Evolutionary conservation across 305 asterid species (phyloP).

Genomic region (Fraxinus albicans): DNA sequence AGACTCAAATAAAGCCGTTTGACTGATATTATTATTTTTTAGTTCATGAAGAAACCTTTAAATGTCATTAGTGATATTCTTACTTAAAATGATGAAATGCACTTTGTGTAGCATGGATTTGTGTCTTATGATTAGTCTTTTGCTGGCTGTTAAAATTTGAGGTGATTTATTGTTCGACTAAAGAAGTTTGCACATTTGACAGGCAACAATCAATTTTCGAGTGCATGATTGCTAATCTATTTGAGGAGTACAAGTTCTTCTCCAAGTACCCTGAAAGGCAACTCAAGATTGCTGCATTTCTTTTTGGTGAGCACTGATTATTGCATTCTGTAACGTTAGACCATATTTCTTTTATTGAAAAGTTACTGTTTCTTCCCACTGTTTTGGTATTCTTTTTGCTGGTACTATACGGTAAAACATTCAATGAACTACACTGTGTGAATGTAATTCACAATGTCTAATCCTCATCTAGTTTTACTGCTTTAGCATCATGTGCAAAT

Average conservation of each 20-base stretch:
- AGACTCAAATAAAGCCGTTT: not conserved
- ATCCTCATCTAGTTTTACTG: conserved; percentile 36
- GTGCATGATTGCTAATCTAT: conserved; percentile 87
- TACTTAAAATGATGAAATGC: not conserved
- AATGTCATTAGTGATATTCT: not conserved
- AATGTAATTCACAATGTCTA: conserved; percentile 11
- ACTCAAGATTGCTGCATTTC: conserved; percentile 80
- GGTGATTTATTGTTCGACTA: not conserved
- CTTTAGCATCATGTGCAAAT: not conserved
- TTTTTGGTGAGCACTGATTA: conserved; percentile 66
- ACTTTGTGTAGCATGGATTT: conserved; percentile 1
- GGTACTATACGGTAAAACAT: not conserved
- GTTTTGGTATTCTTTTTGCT: not conserved
- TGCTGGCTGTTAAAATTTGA: not conserved
- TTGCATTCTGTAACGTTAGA: conserved; percentile 25
- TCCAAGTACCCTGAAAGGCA: conserved; percentile 87
- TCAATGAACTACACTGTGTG: not conserved
- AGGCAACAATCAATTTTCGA: conserved; percentile 81
- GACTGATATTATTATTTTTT: not conserved
- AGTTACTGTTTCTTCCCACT: conserved; percentile 32
- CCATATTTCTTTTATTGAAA: conserved; percentile 65
- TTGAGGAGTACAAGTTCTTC: conserved; percentile 89
- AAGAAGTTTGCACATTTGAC: conserved; percentile 28
- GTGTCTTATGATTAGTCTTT: not conserved
- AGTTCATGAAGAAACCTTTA: conserved; percentile 3